Conservation (phyloP, 805 yeast genomes). For the Candida parachauliodes region DNA sequence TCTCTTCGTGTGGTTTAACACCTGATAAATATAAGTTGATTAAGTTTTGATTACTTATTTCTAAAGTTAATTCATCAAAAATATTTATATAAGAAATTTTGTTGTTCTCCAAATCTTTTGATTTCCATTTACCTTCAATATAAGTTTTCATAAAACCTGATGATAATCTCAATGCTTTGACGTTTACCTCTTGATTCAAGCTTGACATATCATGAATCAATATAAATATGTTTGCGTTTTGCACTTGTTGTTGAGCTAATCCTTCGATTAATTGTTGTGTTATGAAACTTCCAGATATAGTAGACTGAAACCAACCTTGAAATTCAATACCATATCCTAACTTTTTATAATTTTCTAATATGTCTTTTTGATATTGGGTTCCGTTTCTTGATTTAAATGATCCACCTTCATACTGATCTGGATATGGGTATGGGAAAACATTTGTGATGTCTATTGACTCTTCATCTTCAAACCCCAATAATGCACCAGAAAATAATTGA, state of each 20-base stretch:
- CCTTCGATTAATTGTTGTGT: conserved; percentile 65
- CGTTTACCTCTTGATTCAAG: conserved; percentile 58
- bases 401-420: conserved; percentile 61
- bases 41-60: conserved; percentile 65
- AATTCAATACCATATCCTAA: conserved; percentile 66
- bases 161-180: conserved; percentile 69
- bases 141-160: conserved; percentile 54
- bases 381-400: conserved; percentile 61
- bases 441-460: conserved; percentile 52
- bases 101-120: conserved; percentile 57
- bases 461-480: conserved; percentile 69
- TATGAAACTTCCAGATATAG: conserved; percentile 66
- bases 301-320: conserved; percentile 78
- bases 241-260: conserved; percentile 60
- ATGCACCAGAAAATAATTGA: conserved; percentile 61
- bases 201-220: conserved; percentile 69
- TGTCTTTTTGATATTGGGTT: conserved; percentile 62
- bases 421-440: conserved; percentile 65
- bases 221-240: conserved; percentile 53
- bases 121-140: conserved; percentile 59
- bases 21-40: conserved; percentile 50
- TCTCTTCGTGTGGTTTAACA: conserved; percentile 15
- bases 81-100: conserved; percentile 62
- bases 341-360: conserved; percentile 56
- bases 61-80: conserved; percentile 67